Base-by-base conservation (phyloP, 139 green algal genomes). In the Yamagishiella unicocca region DNA sequence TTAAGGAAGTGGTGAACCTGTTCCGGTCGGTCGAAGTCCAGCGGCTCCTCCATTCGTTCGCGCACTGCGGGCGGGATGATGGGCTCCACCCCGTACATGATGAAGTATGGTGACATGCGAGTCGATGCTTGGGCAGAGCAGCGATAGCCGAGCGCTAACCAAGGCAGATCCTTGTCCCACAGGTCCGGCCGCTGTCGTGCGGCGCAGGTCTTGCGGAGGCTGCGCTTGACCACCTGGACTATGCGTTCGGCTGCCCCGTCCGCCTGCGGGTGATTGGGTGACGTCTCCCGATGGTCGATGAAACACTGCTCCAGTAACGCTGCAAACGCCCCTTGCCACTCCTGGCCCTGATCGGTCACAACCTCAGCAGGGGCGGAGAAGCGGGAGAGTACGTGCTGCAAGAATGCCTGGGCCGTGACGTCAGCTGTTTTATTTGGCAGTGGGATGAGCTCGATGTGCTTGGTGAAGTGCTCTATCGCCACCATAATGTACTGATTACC, bases 401-500 rank as follows among this genome's bases (percentile, higher is more conserved):
- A n/a, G n/a, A n/a, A n/a, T n/a, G n/a, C n/a, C n/a, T n/a, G n/a
- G n/a, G n/a, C n/a, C n/a, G n/a, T n/a, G n/a, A n/a, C n/a, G n/a
- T n/a, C n/a, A n/a, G n/a, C n/a, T n/a, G n/a, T n/a, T 43, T 89
- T 90, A 19, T 54, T 55, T 0, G 37, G 37, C 40, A 92, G 31
- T 4, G 85, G 40, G 29, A 87, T 53, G 24, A 90, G 21, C 46
- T 89, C 87, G 0, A 90, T 43, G n/a, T 66, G 58, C 29, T 91
- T 90, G n/a, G 7, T 70, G 24, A 87, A 78, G 35, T 87, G 64
- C 38, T 93, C 88, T 8, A 91, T 89, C 0, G 54, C 62, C 4
- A 93, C 53, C 77, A 91, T 85, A 1, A 90, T 43, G 62, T 90
- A 89, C 22, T 35, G 75, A 40, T 87, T 64, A 31, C 81, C 53